phyloP scores from a whole-genome alignment of 345 rosid species.

The Rhodamnia rubescens region DNA sequence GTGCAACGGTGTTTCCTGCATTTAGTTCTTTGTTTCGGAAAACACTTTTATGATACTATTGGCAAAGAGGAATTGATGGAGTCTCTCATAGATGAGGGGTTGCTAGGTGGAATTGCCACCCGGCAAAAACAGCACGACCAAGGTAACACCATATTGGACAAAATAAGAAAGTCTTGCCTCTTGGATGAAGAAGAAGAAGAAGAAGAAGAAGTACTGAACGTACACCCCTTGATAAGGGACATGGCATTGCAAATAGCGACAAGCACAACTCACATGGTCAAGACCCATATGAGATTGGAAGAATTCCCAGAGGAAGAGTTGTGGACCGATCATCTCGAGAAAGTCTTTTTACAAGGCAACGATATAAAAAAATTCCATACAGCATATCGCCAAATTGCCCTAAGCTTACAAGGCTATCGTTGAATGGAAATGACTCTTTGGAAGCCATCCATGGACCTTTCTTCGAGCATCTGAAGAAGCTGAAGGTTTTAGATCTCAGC shows the following conservation, averaged over 20 bases:
- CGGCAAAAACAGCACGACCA: fast-evolving
- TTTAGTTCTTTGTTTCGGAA: not conserved
- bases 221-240: constrained; percentile 5
- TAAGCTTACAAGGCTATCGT: not conserved
- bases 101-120: not conserved
- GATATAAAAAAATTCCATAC: not conserved
- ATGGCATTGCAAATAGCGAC: constrained; percentile 7
- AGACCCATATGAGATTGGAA: too few relatives aligned
- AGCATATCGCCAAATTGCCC: not conserved
- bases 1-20: constrained; percentile 12
- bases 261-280: too few relatives aligned
- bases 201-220: too few relatives aligned
- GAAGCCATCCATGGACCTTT: not conserved
- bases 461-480: not conserved
- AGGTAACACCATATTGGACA: not conserved
- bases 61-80: not conserved
- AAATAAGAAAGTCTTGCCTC: not conserved
- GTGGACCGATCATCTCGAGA: not conserved
- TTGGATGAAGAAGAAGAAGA: too few relatives aligned
- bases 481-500: not conserved
- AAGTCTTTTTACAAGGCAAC: not conserved
- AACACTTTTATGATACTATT: too few relatives aligned
- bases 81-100: constrained; percentile 7
- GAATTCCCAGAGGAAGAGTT: too few relatives aligned
- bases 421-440: not conserved